Evolutionary conservation across 1,284 basidiomycete species (phyloP), one percentile per base, ranked within the genome.

Genomic region (Xerocomus nothofagi): DNA sequence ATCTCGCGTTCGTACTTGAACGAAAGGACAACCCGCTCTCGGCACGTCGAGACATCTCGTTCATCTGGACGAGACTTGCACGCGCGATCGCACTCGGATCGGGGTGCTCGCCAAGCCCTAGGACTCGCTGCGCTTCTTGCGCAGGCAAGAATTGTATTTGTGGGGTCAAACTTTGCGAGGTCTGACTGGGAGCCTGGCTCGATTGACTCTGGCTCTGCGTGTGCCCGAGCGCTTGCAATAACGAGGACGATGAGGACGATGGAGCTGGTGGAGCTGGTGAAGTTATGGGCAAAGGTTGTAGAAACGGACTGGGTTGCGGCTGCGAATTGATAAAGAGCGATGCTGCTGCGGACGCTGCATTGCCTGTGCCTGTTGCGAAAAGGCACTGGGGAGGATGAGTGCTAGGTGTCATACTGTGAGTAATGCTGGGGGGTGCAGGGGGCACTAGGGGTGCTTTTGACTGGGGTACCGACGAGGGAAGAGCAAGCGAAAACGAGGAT

Each of bases 1-100:
- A 63, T 11, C 61, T 47, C 7, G 47, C 18, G 0, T 41, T 39
- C 21, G 48, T 33, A 40, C 21, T 53, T 15, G 55, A 48, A 29
- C 51, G 53, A 66, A 79, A 76, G 33, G 69, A 65, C 72, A 71
- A 64, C 4, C 73, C 71, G 46, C 62, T 69, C 59, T 73, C 72
- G 20, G 81, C 83, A 27, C 84, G 75, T 41, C 82, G 71, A 23
- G 84, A 84, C 54, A 86, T 78, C 64, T 88, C 85, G 67, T 82
- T 88, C 81, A 91, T 85, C 65, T 88, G 85, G 57, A 80, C 75
- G 55, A 88, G 56, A 51, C 65, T 70, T 18, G 82, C 82, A 26
- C 79, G 75, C 2, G 83, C 84, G 39, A 87, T 76, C 45, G 71
- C 71, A 59, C 80, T 73, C 4, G 71, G 72, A 53, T 76, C 82